Percentiles rank a stretch among this genome's conserved stretches.
Evolutionary conservation across 1,139 yeast genomes (phyloP).

Genomic region (Blastobotrys apis): DNA sequence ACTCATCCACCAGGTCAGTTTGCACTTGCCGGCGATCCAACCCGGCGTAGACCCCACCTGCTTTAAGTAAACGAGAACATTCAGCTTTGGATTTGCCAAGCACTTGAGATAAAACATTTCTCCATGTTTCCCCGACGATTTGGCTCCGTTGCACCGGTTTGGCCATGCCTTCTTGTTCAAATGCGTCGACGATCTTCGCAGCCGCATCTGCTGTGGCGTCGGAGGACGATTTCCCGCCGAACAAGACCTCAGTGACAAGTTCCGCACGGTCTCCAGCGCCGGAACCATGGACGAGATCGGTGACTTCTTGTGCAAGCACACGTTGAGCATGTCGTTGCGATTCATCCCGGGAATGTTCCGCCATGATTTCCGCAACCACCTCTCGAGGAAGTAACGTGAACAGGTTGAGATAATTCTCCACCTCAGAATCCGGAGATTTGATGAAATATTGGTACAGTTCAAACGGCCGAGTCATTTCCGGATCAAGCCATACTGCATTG

Average conservation of each 20-base stretch:
- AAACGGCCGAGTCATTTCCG: conserved; percentile 67
- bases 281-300: conserved; percentile 80
- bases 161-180: conserved; percentile 59
- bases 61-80: conserved; percentile 57
- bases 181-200: conserved; percentile 53
- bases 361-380: conserved; percentile 51
- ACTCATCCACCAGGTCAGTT: conserved; percentile 47
- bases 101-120: conserved; percentile 36
- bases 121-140: conserved; percentile 37
- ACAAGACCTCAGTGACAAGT: conserved; percentile 58
- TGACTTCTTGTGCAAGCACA: conserved; percentile 74
- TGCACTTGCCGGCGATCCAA: conserved; percentile 52
- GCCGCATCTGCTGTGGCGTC: conserved; percentile 41
- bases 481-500: conserved; percentile 85
- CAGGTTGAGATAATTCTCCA: conserved; percentile 60
- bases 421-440: conserved; percentile 74
- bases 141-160: conserved; percentile 37
- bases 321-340: conserved; percentile 68
- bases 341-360: conserved; percentile 53
- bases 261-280: conserved; percentile 69
- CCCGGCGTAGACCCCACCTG: conserved; percentile 75
- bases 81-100: conserved; percentile 50
- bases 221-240: conserved; percentile 29
- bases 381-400: conserved; percentile 73
- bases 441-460: conserved; percentile 83